Evolutionary conservation across 2,329 filamentous ascomycete genomes (phyloP).

Genomic region (Epichloe scottii): DNA sequence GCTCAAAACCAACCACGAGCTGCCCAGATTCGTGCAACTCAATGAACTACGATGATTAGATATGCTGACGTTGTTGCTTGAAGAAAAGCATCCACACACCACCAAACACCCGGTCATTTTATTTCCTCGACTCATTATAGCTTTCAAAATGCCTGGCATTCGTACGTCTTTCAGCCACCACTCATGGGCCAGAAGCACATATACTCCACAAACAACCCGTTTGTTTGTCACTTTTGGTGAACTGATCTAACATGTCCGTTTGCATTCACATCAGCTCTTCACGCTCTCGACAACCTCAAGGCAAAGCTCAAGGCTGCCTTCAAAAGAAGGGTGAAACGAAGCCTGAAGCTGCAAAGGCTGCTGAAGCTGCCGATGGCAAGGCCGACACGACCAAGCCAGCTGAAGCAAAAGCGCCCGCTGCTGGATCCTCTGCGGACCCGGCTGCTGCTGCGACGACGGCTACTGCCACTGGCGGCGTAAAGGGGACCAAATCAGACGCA

Average conservation of each 20-base stretch:
- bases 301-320: slow-evolving; percentile 41
- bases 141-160: slow-evolving; percentile 36
- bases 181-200: background rate
- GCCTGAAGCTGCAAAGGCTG: slow-evolving; percentile 3
- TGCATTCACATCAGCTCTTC: slow-evolving; percentile 25
- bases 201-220: background rate
- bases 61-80: background rate
- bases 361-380: slow-evolving; percentile 9
- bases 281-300: slow-evolving; percentile 42
- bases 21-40: background rate
- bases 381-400: slow-evolving; percentile 16
- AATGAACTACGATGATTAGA: background rate
- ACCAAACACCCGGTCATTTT: background rate
- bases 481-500: slow-evolving; percentile 23
- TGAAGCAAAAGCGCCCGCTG: slow-evolving; percentile 11
- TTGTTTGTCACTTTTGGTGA: background rate
- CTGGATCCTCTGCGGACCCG: slow-evolving; percentile 10
- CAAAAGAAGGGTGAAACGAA: slow-evolving; percentile 33
- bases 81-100: background rate
- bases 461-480: slow-evolving; percentile 18
- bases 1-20: background rate
- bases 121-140: background rate
- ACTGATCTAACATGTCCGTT: slow-evolving; percentile 1
- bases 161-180: slow-evolving; percentile 27
- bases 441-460: slow-evolving; percentile 15